Evolutionary conservation across 495 filamentous ascomycete species (phyloP).

Genomic region (Paragyromitra xinjiangensis): DNA sequence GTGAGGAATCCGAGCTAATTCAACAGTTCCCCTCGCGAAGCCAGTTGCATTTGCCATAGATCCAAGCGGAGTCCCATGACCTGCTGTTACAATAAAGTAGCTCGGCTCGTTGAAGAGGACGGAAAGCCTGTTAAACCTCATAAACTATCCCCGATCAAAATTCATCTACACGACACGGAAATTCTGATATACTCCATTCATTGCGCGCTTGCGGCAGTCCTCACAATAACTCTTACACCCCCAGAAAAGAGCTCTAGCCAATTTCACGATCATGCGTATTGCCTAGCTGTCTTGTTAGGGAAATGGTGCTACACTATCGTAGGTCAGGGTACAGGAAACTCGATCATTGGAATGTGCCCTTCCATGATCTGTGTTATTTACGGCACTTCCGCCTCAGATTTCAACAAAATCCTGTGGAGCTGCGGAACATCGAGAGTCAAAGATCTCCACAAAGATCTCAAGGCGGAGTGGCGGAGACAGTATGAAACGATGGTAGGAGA

Average conservation of each 20-base stretch:
- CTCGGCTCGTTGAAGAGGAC: neutral
- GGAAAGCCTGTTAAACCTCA: neutral
- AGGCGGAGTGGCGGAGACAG: neutral
- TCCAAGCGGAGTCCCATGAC: neutral
- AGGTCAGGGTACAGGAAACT: neutral
- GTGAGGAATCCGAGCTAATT: neutral
- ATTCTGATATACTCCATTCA: constrained; percentile 1
- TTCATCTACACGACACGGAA: neutral
- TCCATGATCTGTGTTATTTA: neutral
- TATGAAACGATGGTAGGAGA: neutral
- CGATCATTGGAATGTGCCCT: neutral
- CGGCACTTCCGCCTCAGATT: neutral
- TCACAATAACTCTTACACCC: neutral
- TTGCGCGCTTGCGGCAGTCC: constrained; percentile 16
- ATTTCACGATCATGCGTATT: neutral
- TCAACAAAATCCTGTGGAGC: neutral
- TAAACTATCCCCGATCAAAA: neutral
- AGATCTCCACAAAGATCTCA: neutral
- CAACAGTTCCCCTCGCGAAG: neutral
- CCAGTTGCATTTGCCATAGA: neutral
- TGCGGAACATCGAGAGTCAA: neutral
- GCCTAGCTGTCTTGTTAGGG: neutral
- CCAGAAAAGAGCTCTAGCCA: neutral
- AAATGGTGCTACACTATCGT: neutral
- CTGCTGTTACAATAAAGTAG: neutral